Evolutionary conservation across 2,329 filamentous ascomycete species (phyloP), one percentile per base, ranked within the genome.

Genomic region (Fusarium sp.): DNA sequence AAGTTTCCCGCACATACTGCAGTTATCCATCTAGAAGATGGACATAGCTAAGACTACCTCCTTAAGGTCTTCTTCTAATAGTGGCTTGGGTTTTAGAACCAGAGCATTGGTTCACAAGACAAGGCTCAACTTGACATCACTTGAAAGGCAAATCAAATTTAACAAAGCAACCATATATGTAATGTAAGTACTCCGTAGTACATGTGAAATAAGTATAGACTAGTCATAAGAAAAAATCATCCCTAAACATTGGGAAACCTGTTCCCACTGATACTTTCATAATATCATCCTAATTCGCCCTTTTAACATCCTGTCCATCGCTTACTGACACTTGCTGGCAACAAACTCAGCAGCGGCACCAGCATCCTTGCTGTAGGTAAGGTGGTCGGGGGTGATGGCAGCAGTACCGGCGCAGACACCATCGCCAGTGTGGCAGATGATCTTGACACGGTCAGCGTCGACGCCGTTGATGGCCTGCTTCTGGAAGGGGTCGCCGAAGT

Each of bases 381-480:
- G 65, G 62, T 78, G 77, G 6, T 67, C 71, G 6, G 68, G 38
- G 11, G 70, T 76, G 22, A 79, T 75, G 32, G 75, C 60, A 32
- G 66, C 73, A 25, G 72, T 73, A 3, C 77, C 76, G 4, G 70
- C 54, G 63, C 78, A 80, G 57, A 80, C 78, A 59, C 70, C 70
- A 63, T 80, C 78, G 5, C 78, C 78, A 13, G 57, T 8, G 61
- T 78, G 77, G 70, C 78, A 80, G 63, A 80, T 74, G 40, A 80
- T 69, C 64, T 75, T 75, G 60, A 68, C 60, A 15, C 66, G 68
- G 24, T 64, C 65, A 24, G 64, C 43, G 24, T 56, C 24, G n/a
- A 75, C 53, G 10, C 73, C 74, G 52, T 74, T 58, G 49, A 75
- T 48, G 18, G 63, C 58, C 70, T 74, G 70, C 20, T 51, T 58